Evolutionary conservation across 352 stramenopile genomes (phyloP).

Genomic region (Globisporangium cederbergense): DNA sequence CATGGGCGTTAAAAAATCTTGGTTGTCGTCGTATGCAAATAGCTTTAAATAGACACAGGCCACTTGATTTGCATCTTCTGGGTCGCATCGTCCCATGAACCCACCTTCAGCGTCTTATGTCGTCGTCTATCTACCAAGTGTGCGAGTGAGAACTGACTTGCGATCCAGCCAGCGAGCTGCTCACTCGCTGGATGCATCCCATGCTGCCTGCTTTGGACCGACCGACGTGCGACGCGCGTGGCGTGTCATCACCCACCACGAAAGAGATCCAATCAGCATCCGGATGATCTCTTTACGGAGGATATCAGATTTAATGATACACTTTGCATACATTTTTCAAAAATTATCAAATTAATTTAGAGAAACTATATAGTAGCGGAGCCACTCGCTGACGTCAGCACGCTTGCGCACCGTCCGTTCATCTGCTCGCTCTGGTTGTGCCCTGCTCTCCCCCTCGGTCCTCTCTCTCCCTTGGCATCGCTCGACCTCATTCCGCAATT

Average conservation of each 20-base stretch:
- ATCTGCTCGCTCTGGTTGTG: conserved; percentile 4
- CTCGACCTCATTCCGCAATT: conserved; percentile 64
- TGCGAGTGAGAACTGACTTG: not conserved
- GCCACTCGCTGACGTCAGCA: conserved; percentile 12
- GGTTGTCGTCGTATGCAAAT: not conserved
- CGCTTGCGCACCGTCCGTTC: conserved; percentile 11
- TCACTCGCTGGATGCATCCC: too few species aligned
- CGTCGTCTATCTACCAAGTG: not conserved
- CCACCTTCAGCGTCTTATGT: not conserved
- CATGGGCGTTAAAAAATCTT: conserved; percentile 1
- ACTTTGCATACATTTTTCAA: not conserved
- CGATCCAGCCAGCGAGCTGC: not conserved
- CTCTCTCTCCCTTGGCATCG: not conserved
- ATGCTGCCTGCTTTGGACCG: not conserved
- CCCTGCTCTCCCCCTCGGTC: not conserved
- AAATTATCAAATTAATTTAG: not conserved
- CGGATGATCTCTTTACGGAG: not conserved
- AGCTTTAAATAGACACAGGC: not conserved
- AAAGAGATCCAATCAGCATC: conserved; percentile 5
- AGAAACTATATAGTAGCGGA: not conserved
- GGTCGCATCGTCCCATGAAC: not conserved
- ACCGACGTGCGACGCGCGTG: too few species aligned
- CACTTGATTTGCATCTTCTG: not conserved
- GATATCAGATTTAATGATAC: not conserved
- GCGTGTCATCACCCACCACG: conserved; percentile 1